Conservation (phyloP, 495 filamentous ascomycete species). For the Viridothelium virens region DNA sequence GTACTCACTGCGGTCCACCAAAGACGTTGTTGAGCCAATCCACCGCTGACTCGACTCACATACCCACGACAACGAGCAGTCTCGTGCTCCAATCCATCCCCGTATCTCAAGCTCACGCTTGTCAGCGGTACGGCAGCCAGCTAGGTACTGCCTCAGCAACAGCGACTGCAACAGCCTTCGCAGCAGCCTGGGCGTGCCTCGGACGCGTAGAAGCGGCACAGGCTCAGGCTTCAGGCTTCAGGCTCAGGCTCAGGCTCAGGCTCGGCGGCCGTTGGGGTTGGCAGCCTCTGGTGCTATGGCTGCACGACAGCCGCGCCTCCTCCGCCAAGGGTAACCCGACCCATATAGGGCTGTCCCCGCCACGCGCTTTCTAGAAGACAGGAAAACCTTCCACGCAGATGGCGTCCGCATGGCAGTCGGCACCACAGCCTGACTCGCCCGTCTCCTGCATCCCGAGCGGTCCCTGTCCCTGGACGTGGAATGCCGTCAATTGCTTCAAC, state of each 20-base stretch:
- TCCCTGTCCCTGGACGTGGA: background rate
- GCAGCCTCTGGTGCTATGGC: background rate
- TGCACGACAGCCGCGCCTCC: background rate
- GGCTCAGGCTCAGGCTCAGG: no score
- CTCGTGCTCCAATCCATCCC: background rate
- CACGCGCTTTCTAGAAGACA: constrained; percentile 4
- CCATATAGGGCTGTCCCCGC: constrained; percentile 7
- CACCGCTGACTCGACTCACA: background rate
- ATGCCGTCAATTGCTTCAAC: no score
- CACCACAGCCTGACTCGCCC: background rate
- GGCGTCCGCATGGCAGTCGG: background rate
- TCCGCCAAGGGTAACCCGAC: constrained; percentile 8
- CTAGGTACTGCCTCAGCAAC: background rate
- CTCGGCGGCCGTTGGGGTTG: no score
- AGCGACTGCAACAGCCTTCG: background rate
- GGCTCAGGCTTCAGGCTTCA: no score
- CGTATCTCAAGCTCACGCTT: background rate
- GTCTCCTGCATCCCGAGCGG: background rate
- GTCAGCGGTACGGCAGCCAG: no score
- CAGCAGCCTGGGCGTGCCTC: no score
- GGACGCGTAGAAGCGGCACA: background rate
- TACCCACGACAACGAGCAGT: background rate
- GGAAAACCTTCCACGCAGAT: background rate
- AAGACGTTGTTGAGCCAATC: constrained; percentile 4
- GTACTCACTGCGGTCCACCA: background rate